Evolutionary conservation across 257 asterid species (phyloP).

Genomic region (Nicotiana paniculata): DNA sequence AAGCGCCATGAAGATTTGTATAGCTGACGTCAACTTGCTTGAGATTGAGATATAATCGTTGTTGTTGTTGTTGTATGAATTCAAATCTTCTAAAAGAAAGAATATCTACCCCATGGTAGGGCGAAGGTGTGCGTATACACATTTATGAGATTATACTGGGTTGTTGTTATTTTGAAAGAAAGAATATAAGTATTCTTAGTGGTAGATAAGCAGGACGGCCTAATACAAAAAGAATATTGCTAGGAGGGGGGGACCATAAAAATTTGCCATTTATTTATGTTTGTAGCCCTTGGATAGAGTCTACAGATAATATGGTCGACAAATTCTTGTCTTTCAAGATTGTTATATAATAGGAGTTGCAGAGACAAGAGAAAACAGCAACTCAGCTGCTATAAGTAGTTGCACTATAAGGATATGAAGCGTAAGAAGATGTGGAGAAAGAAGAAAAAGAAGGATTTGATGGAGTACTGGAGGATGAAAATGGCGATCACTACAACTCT

Average conservation of each 20-base stretch:
- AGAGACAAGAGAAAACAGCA: neutral
- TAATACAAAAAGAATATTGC: constrained; percentile 16
- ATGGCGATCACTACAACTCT: neutral
- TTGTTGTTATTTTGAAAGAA: neutral
- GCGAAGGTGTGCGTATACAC: no score
- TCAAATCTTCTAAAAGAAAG: neutral
- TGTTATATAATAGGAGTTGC: constrained; percentile 14
- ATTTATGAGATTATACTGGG: no score
- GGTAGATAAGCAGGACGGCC: constrained; percentile 35
- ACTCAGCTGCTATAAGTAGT: neutral
- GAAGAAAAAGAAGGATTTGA: constrained; percentile 29
- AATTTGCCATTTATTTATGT: constrained; percentile 12
- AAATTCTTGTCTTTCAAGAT: neutral
- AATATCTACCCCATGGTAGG: neutral
- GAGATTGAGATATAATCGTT: no score
- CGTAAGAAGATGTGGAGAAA: constrained; percentile 11
- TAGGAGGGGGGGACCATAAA: constrained; percentile 28
- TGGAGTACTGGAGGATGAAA: neutral
- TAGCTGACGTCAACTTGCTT: no score
- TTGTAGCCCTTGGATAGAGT: neutral
- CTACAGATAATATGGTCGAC: neutral
- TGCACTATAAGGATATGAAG: neutral
- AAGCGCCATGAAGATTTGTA: no score
- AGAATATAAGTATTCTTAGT: constrained; percentile 23
- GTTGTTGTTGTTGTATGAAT: neutral